phyloP scores from a whole-genome alignment of 2,329 filamentous ascomycete genomes.

The Hypoxylon sp. region DNA sequence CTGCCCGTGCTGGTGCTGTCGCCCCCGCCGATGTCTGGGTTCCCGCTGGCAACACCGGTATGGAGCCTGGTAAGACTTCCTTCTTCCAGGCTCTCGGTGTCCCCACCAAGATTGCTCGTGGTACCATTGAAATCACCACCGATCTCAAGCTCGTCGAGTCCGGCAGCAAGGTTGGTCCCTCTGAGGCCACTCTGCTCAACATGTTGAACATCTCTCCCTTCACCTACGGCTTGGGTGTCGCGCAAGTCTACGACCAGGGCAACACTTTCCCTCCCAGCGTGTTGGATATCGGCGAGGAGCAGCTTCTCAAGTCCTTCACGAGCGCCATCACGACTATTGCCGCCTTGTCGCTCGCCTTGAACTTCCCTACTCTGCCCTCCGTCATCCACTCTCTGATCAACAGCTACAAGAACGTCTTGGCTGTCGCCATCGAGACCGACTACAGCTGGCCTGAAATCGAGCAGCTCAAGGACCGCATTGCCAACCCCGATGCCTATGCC shows the following conservation, averaged over 20 bases:
- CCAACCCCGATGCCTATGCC: conserved; percentile 98
- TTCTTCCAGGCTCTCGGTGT: conserved; percentile 99
- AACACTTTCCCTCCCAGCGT: conserved; percentile 89
- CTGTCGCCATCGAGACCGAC: conserved; percentile 90
- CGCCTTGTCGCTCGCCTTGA: conserved; percentile 88
- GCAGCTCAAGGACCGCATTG: conserved; percentile 99
- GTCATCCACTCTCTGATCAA: conserved; percentile 98
- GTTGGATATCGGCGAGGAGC: conserved; percentile 93
- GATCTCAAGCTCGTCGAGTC: conserved; percentile 98
- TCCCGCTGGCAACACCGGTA: conserved; percentile 99
- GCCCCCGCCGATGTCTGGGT: conserved; percentile 94
- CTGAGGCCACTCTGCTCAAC: conserved; percentile 98
- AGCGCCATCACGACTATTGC: conserved; percentile 88
- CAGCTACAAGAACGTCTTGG: conserved; percentile 95
- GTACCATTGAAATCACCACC: conserved; percentile 99
- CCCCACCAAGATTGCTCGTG: conserved; percentile 99
- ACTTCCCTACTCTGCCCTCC: conserved; percentile 96
- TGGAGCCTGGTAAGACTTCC: conserved; percentile 99
- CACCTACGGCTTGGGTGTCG: conserved; percentile 97
- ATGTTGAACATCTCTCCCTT: conserved; percentile 99
- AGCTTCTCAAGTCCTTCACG: conserved; percentile 87
- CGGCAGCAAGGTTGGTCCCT: conserved; percentile 94
- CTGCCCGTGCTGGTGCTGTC: conserved; percentile 96
- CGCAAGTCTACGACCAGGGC: conserved; percentile 97
- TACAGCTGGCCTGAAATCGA: conserved; percentile 96